phyloP scores from a whole-genome alignment of 2,329 filamentous ascomycete genomes.

The Exophiala sp. region DNA sequence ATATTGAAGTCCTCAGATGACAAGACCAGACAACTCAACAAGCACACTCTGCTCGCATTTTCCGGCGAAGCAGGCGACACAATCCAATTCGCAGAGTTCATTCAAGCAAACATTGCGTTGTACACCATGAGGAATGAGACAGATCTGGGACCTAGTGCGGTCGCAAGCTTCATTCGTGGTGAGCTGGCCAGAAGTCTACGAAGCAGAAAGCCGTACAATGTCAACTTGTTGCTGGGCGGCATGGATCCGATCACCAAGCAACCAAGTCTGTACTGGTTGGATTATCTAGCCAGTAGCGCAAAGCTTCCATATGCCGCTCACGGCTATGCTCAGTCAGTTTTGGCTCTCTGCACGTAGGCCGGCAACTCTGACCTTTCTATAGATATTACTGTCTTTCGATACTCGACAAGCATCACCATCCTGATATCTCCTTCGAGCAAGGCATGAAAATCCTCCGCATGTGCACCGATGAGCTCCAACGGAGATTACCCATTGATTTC shows the following conservation, averaged over 20 bases:
- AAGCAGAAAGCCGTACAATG: conserved; percentile 89
- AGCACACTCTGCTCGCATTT: conserved; percentile 90
- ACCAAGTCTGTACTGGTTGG: conserved; percentile 92
- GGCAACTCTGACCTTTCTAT: conserved; percentile 10
- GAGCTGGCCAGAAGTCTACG: conserved; percentile 87
- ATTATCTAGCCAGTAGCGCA: conserved; percentile 86
- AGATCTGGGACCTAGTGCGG: conserved; percentile 80
- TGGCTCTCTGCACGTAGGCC: too few species aligned
- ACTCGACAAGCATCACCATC: conserved; percentile 97
- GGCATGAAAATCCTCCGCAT: conserved; percentile 87
- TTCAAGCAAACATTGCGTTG: conserved; percentile 95
- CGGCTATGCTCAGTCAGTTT: conserved; percentile 91
- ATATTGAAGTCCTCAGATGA: conserved; percentile 93
- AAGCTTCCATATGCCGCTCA: conserved; percentile 92
- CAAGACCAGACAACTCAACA: conserved; percentile 89
- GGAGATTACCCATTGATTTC: conserved; percentile 95
- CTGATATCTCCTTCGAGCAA: conserved; percentile 80
- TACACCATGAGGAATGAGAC: conserved; percentile 98
- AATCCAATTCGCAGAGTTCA: conserved; percentile 98
- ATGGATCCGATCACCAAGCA: conserved; percentile 87
- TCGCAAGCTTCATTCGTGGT: conserved; percentile 87
- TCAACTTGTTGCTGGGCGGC: conserved; percentile 91
- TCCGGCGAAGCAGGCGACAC: conserved; percentile 96
- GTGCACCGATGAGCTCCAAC: conserved; percentile 96
- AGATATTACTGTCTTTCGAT: conserved; percentile 97